Evolutionary conservation across 495 filamentous ascomycete species (phyloP), one percentile per base, ranked within the genome.

Genomic region (Poronia punctata): DNA sequence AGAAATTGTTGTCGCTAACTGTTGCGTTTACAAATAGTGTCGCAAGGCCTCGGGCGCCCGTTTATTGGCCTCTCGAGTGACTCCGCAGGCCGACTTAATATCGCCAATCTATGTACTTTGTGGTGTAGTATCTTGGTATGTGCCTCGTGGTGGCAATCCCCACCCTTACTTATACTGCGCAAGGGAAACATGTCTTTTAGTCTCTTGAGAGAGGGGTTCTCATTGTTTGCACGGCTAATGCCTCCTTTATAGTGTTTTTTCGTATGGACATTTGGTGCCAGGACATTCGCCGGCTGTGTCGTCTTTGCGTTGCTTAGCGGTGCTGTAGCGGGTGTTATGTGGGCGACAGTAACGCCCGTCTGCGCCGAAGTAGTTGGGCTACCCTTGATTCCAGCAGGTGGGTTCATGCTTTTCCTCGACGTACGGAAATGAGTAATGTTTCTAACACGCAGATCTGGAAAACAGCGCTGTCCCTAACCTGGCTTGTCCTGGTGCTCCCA

Each of bases 341-440:
- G 84, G 83, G 76, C 80, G 5, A 79, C 76, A 4, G 66, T 84
- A 14, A 80, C 71, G 3, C 87, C 87, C 1, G 80, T 94, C 9
- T 70, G 78, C 14, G 81, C 82, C 0, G 87, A 94, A 54, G 79
- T 92, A 15, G 78, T 92, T 23, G 85, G 84, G 2, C 52, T 94
- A 9, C 67, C 71, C 49, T 65, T 86, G 31, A 65, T 90, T 2
- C 86, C 86, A 18, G 76, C 82, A 24, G 78, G 64, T 67, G 30
- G 54, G 53, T 46, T 18, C 14, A 15, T 16, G n/a, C n/a, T n/a
- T 27, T 10, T 12, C 7, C 1, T 4, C 14, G 15, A 40, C 32
- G 7, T 29, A 19, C 26, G 2, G 5, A 30, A 31, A 16, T 7
- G 7, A 18, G 14, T 6, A 43, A 43, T 25, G 26, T 20, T 12